A percentile compares a stretch with the other conserved stretches of the same genome.
Conservation (phyloP, 129 eudicot genomes). For the Chrysanthemum seticuspe region DNA sequence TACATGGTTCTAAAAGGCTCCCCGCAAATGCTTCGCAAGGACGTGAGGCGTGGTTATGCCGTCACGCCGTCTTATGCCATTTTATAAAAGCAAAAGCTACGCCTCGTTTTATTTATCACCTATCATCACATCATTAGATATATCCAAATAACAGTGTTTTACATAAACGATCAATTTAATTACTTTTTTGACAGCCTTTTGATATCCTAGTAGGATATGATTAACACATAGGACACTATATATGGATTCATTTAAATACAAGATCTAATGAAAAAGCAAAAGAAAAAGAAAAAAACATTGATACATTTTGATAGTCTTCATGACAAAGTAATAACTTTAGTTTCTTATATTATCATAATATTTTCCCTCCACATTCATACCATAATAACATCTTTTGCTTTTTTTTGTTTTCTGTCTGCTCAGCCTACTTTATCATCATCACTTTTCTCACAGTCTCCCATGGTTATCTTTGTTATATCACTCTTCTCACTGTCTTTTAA, state of each 20-base stretch:
- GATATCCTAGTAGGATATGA: background rate
- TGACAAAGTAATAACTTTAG: slow-evolving; percentile 57
- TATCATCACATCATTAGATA: no score
- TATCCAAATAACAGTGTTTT: no score
- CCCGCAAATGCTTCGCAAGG: no score
- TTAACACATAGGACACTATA: background rate
- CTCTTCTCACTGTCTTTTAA: slow-evolving; percentile 21
- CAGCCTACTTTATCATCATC: slow-evolving; percentile 20
- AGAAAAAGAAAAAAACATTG: background rate
- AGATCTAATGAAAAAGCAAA: background rate
- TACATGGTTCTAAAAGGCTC: no score
- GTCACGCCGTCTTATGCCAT: no score
- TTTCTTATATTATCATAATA: background rate
- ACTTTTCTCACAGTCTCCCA: slow-evolving; percentile 28
- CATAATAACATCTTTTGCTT: slow-evolving; percentile 28
- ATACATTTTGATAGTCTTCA: slow-evolving; percentile 31
- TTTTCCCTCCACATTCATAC: slow-evolving; percentile 19
- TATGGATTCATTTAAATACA: background rate
- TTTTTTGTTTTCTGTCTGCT: slow-evolving; percentile 34
- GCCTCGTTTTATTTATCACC: no score
- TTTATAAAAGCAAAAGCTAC: no score
- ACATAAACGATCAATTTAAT: background rate
- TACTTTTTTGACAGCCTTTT: background rate
- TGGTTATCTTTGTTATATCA: slow-evolving; percentile 20
- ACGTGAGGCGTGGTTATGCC: no score